Evolutionary conservation across 2,329 filamentous ascomycete species (phyloP).

Genomic region (Raffaelea arxii): DNA sequence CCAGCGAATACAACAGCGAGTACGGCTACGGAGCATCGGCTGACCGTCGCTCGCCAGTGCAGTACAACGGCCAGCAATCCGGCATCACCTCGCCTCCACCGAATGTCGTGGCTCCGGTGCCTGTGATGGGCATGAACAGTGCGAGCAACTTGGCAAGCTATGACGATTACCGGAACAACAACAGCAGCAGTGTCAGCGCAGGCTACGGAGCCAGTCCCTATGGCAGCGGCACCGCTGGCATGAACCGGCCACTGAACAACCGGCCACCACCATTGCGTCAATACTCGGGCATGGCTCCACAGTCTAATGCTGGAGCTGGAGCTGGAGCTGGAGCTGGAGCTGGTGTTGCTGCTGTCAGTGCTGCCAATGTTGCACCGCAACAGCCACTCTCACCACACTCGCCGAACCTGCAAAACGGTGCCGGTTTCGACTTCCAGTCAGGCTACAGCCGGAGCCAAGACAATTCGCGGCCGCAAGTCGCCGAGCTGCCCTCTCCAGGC

Average conservation of each 20-base stretch:
- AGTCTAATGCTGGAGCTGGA: too few relatives aligned
- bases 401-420: slow-evolving; percentile 9
- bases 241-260: slow-evolving; percentile 2
- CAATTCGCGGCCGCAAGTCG: neutral
- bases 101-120: too few relatives aligned
- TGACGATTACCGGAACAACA: slow-evolving; percentile 3
- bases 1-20: neutral
- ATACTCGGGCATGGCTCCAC: slow-evolving; percentile 23
- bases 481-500: too few relatives aligned
- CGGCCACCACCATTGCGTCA: slow-evolving; percentile 23
- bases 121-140: neutral
- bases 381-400: slow-evolving; percentile 5
- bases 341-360: slow-evolving; percentile 17
- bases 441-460: slow-evolving; percentile 10
- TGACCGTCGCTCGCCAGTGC: too few relatives aligned
- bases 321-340: too few relatives aligned
- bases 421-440: slow-evolving; percentile 14
- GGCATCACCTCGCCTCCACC: slow-evolving; percentile 11
- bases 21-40: slow-evolving; percentile 2
- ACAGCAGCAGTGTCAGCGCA: too few relatives aligned
- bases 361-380: slow-evolving; percentile 1
- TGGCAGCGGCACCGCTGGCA: neutral
- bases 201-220: neutral
- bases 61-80: slow-evolving; percentile 9
- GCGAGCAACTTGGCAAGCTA: slow-evolving; percentile 8